Percentiles rank a stretch among this genome's conserved stretches.
Conservation (phyloP, 2,329 filamentous ascomycete genomes). For the Microthyrium microscopicum region DNA sequence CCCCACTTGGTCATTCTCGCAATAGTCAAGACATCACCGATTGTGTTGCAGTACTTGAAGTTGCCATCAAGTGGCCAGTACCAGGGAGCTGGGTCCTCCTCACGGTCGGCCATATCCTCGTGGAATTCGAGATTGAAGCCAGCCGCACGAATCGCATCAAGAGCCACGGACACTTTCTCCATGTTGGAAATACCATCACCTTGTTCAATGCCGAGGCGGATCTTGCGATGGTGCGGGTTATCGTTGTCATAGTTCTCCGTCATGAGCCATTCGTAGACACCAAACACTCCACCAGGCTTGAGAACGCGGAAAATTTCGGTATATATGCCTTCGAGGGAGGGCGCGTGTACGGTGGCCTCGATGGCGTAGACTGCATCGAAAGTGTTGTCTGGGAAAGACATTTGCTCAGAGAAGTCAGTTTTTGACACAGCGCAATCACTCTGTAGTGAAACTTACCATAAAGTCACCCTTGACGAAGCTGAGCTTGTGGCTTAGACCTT, state of each 20-base stretch:
- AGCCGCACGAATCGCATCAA: slow-evolving; percentile 68
- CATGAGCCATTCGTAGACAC: slow-evolving; percentile 99
- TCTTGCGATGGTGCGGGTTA: slow-evolving; percentile 71
- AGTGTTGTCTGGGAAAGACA: slow-evolving; percentile 79
- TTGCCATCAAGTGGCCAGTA: slow-evolving; percentile 85
- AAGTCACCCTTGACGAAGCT: slow-evolving; percentile 91
- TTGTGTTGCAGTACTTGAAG: slow-evolving; percentile 63
- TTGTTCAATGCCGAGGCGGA: slow-evolving; percentile 86
- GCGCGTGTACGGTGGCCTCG: slow-evolving; percentile 91
- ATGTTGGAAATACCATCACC: slow-evolving; percentile 97
- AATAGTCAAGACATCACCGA: slow-evolving; percentile 68
- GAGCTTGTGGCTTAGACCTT: slow-evolving; percentile 64
- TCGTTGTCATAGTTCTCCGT: slow-evolving; percentile 86
- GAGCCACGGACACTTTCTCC: slow-evolving; percentile 68
- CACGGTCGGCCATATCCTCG: slow-evolving; percentile 73
- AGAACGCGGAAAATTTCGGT: slow-evolving; percentile 86
- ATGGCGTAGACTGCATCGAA: slow-evolving; percentile 97
- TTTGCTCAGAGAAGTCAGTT: slow-evolving; percentile 49
- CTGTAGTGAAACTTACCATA: slow-evolving; percentile 40
- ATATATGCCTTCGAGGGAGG: slow-evolving; percentile 80
- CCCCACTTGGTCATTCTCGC: slow-evolving; percentile 79
- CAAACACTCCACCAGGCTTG: slow-evolving; percentile 89
- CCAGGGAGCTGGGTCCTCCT: slow-evolving; percentile 55
- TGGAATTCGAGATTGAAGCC: slow-evolving; percentile 72
- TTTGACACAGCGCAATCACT: slow-evolving; percentile 8